Percentiles rank a stretch among this genome's conserved stretches.
Evolutionary conservation across 2,329 filamentous ascomycete genomes (phyloP).

Genomic region (Nemania bipapillata): DNA sequence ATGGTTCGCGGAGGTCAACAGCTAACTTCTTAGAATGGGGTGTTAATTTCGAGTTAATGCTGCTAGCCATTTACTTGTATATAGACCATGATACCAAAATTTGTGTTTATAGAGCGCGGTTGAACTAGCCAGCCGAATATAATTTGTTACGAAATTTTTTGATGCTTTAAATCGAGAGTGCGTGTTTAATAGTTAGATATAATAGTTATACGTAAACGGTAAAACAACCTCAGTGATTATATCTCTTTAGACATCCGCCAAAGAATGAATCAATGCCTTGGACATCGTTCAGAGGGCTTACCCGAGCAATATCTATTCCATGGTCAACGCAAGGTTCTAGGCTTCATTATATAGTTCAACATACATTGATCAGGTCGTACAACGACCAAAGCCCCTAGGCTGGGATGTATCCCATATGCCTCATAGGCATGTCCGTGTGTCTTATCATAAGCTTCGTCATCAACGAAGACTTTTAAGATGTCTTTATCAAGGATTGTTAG

Average conservation of each 20-base stretch:
- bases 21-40: slow-evolving; percentile 25
- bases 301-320: slow-evolving; percentile 46
- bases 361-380: slow-evolving; percentile 71
- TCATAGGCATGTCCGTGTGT: slow-evolving; percentile 68
- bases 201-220: not conserved
- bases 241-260: slow-evolving; percentile 38
- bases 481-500: slow-evolving; percentile 53
- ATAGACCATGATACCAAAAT: slow-evolving; percentile 30
- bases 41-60: slow-evolving; percentile 12
- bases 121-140: not conserved
- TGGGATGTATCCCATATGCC: slow-evolving; percentile 62
- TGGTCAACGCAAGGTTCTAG: slow-evolving; percentile 10
- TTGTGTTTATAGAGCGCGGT: not conserved
- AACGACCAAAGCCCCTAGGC: slow-evolving; percentile 61
- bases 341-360: slow-evolving; percentile 38
- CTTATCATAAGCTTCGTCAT: slow-evolving; percentile 66
- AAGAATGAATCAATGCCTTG: slow-evolving; percentile 43
- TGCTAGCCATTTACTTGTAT: slow-evolving; percentile 6
- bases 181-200: not conserved
- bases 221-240: not conserved
- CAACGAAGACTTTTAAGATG: slow-evolving; percentile 68
- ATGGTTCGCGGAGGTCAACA: slow-evolving; percentile 84
- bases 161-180: not conserved
- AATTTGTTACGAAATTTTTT: not conserved
- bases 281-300: slow-evolving; percentile 39